A percentile compares a stretch with the other conserved stretches of the same genome.
These are phyloP conservation scores for Aspergillus alliaceus DNA, from an alignment of 2,329 filamentous ascomycete species.

Conservation along the genomic window DNA sequence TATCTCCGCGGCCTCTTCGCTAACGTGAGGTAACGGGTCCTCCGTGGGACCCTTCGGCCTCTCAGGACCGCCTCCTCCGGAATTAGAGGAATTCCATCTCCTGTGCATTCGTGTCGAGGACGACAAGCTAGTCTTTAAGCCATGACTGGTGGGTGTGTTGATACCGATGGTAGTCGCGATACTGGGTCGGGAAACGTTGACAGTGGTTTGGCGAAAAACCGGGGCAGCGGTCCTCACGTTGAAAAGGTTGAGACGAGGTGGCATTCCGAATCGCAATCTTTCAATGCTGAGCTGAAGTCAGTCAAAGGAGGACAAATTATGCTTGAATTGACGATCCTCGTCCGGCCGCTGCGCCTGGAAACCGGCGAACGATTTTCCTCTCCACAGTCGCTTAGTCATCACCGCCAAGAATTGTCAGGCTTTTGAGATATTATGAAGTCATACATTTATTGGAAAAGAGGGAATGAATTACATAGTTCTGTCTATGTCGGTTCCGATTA, in stretches of 20 bases:
- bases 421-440: background rate
- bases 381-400: conserved; percentile 21
- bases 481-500: too few relatives aligned
- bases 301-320: background rate
- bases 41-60: conserved; percentile 49
- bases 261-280: conserved; percentile 44
- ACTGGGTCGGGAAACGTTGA: conserved; percentile 17
- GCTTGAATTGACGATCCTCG: background rate
- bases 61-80: conserved; percentile 26
- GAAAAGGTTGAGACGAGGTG: conserved; percentile 55
- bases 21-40: conserved; percentile 59
- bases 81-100: conserved; percentile 38
- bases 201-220: conserved; percentile 31
- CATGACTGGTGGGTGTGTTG: conserved; percentile 9
- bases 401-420: conserved; percentile 9
- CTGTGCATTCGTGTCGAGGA: conserved; percentile 21
- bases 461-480: too few relatives aligned
- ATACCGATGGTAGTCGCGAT: conserved; percentile 23
- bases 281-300: conserved; percentile 10
- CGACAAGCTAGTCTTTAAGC: conserved; percentile 15
- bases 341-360: background rate
- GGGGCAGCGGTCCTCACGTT: conserved; percentile 33
- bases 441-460: too few relatives aligned
- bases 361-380: conserved; percentile 27
- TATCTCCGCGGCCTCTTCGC: conserved; percentile 64